Conservation (phyloP, 2,329 filamentous ascomycete genomes). For the Xylariales sp. region DNA sequence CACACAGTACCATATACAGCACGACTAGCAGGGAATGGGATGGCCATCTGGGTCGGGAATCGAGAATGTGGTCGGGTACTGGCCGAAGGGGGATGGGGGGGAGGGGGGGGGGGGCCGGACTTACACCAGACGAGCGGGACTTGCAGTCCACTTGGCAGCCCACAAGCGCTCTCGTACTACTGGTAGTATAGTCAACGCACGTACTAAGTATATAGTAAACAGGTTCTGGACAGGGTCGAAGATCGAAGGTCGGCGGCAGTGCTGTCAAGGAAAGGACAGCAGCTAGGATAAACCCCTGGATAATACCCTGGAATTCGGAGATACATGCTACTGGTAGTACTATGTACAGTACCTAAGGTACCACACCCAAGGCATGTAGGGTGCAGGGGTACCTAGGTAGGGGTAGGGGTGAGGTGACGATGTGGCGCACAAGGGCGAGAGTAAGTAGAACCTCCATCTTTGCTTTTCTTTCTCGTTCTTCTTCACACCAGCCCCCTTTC, state of each 20-base stretch:
- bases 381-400: constrained; percentile 21
- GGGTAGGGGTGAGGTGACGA: not conserved
- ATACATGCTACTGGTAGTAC: not conserved
- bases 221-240: not conserved
- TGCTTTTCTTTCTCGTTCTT: not conserved
- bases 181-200: too few relatives aligned
- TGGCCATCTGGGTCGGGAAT: constrained; percentile 20
- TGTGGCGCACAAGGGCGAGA: constrained; percentile 20
- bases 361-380: constrained; percentile 11
- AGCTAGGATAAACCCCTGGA: constrained; percentile 23
- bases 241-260: constrained; percentile 11
- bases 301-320: constrained; percentile 9
- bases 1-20: not conserved
- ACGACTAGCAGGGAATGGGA: not conserved
- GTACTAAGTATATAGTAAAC: not conserved
- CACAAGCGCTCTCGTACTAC: constrained; percentile 6
- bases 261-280: not conserved
- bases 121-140: too few relatives aligned
- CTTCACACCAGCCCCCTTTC: constrained; percentile 11
- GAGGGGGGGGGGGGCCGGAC: not conserved
- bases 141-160: constrained; percentile 27
- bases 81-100: too few relatives aligned
- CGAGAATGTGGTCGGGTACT: constrained; percentile 12
- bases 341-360: not conserved
- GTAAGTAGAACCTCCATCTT: not conserved